Base-by-base conservation (phyloP, 768 basidiomycete genomes). In the Candolleomyces eurysporus region DNA sequence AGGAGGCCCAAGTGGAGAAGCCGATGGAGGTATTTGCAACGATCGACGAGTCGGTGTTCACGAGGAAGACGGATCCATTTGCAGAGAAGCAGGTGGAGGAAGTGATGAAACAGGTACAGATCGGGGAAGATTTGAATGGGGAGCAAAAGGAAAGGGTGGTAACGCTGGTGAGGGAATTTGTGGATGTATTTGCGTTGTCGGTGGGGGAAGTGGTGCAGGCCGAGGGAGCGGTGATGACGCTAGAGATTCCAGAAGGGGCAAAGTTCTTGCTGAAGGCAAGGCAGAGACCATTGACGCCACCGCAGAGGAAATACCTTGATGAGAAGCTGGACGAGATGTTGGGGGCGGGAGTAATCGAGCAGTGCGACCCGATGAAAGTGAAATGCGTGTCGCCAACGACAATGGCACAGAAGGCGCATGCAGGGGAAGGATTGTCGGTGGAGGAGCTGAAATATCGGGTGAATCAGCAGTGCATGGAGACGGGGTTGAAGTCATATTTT, bases 151-250 rank as follows among this genome's bases (percentile, higher is more conserved):
- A 17, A 10, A 43, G 58, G 19, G 70, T 76, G 0, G 21, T 45
- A 2, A 48, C 31, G 0, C 50, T 78, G 5, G 36, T 81, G 0
- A 21, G 0, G 0, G 61, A 72, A 39, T 77, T 67, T 58, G 76
- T 79, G 0, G 78, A 80, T 58, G 67, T 68, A 30, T 82, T 79
- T 55, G 74, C 76, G 16, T 57, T 78, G 0, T 69, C 72, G 2
- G 60, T 78, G 1, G 64, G 67, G 13, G 77, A 81, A 56, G 78
- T 80, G 1, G 26, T 53, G 1, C 65, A 66, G 8, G 71, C 78
- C 0, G 22, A 62, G 2, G 73, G 70, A 2, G 72, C 72, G 0
- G 65, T 69, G 0, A 78, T 81, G 56, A 65, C 56, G 16, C 68
- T 80, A 7, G 66, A 76, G 49, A 67, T 82, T 0, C 73, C 73